Base-by-base conservation (phyloP, 768 basidiomycete species). In the Serendipita sp. region DNA sequence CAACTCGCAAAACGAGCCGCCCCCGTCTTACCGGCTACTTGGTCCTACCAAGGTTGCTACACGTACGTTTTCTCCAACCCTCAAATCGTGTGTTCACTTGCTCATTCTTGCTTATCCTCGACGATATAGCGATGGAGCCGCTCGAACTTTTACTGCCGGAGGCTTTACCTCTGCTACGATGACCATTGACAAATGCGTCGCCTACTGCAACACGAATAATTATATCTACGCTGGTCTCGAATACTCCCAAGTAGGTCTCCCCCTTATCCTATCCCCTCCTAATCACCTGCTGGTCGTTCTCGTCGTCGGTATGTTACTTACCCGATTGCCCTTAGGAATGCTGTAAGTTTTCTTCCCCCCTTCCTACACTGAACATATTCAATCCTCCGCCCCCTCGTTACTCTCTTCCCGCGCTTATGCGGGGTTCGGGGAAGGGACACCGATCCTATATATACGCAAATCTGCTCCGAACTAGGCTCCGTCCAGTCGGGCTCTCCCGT, bases 171-270 rank as follows among this genome's bases (percentile, higher is more conserved):
- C n/a, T 5, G n/a, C 5, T 68, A 72, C 78, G 15, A 88, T 89
- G 84, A 89, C 88, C 3, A 77, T 83, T 30, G 83, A 80, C 68
- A 71, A 71, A 15, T 82, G 80, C 69, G 72, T 81, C 67, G 70
- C 34, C 63, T 80, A 75, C 67, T 82, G 80, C 70, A 74, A 77
- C 36, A 63, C 73, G 18, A 72, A 77, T 64, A 68, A 72, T 5
- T 87, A 77, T 70, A 73, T 84, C 66, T 88, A 81, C 68, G 86
- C 88, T 16, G 89, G 89, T 15, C 78, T 83, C 16, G 88, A 89
- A 73, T 89, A 78, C 67, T 80, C 77, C 23, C 75, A 80, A 66
- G 81, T 65, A 34, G 1, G 48, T 51, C 18, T 32, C 8, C 16
- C 48, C 48, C 48, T 2, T 16, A 13, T 13, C 13, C 38, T 13